Conservation (phyloP, 2,329 filamentous ascomycete genomes). For the Nemania diffusa region DNA sequence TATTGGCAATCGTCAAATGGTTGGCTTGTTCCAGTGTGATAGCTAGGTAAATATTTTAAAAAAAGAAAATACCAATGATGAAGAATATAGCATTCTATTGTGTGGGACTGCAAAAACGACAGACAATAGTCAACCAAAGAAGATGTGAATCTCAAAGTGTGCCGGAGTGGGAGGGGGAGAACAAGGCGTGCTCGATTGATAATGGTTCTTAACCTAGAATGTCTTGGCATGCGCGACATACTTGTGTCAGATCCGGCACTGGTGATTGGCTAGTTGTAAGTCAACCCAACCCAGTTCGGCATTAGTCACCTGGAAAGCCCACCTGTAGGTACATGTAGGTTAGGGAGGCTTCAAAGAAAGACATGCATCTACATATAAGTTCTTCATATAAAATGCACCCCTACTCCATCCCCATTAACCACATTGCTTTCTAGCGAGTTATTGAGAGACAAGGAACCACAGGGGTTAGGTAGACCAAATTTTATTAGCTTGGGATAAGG, state of each 20-base stretch:
- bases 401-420: too few species aligned
- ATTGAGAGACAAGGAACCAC: too few species aligned
- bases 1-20: neutral
- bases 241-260: constrained; percentile 15
- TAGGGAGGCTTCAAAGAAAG: too few species aligned
- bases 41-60: neutral
- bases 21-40: neutral
- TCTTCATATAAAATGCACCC: neutral
- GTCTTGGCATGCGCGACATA: constrained; percentile 36
- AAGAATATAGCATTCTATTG: neutral
- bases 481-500: too few species aligned
- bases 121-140: neutral
- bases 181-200: constrained; percentile 15
- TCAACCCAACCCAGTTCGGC: constrained; percentile 3
- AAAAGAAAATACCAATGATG: too few species aligned
- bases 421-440: too few species aligned
- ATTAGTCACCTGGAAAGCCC: constrained; percentile 2
- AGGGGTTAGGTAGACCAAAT: too few species aligned
- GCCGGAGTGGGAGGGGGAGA: constrained; percentile 4
- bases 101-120: neutral
- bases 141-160: neutral
- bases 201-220: constrained; percentile 2
- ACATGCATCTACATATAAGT: neutral
- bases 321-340: neutral
- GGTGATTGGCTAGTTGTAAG: constrained; percentile 26